These are phyloP conservation scores for Discostella pseudostelligera DNA, from an alignment of 108 stramenopile genomes.

Conservation along the genomic window DNA sequence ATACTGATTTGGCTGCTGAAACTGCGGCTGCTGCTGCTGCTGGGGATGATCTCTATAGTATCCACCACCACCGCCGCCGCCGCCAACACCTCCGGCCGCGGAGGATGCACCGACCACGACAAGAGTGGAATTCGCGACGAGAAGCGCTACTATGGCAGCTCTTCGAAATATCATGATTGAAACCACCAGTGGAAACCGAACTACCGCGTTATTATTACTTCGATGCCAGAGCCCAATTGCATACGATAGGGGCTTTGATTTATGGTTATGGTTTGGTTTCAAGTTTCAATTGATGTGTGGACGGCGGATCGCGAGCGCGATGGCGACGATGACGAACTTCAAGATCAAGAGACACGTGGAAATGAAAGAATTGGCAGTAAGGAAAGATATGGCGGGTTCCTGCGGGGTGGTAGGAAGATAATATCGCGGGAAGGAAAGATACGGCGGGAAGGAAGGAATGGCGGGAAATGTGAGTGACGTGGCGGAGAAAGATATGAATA, in stretches of 20 bases:
- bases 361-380: neutral
- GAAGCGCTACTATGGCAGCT: neutral
- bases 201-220: too few species aligned
- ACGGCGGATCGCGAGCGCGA: neutral
- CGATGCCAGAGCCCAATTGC: too few species aligned
- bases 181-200: too few species aligned
- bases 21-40: neutral
- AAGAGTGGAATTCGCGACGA: neutral
- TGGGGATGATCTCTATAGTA: constrained; percentile 12
- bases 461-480: neutral
- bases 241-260: too few species aligned
- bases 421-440: neutral
- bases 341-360: neutral
- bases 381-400: too few species aligned
- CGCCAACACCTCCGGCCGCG: neutral
- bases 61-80: constrained; percentile 4
- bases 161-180: constrained; percentile 11
- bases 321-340: neutral
- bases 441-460: too few species aligned
- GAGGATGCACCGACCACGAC: constrained; percentile 4
- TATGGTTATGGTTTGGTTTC: too few species aligned
- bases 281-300: too few species aligned
- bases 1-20: too few species aligned
- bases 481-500: too few species aligned
- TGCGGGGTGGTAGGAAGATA: too few species aligned